Evolutionary conservation across 2,329 filamentous ascomycete species (phyloP).

Genomic region (Metarhizium sp.): DNA sequence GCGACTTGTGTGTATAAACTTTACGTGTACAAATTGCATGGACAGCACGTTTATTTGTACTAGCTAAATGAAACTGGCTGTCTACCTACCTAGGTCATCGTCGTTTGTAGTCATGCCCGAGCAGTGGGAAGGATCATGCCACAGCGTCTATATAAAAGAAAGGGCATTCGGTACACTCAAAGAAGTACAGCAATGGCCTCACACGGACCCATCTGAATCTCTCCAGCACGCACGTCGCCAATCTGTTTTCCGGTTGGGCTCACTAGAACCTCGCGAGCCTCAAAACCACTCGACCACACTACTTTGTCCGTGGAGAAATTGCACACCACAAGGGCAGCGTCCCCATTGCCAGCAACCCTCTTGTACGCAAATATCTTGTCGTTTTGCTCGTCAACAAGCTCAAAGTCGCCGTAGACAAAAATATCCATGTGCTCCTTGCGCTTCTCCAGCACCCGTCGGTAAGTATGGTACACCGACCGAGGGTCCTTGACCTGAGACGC

Average conservation of each 20-base stretch:
- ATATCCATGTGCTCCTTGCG: conserved; percentile 53
- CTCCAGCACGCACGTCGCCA: conserved; percentile 15
- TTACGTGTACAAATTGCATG: background rate
- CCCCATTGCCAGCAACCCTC: conserved; percentile 20
- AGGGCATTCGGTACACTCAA: conserved; percentile 1
- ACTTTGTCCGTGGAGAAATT: conserved; percentile 27
- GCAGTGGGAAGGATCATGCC: no score
- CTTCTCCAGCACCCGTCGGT: conserved; percentile 46
- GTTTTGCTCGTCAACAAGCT: conserved; percentile 26
- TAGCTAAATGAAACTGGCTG: background rate
- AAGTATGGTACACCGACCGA: conserved; percentile 50
- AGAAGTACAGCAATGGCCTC: conserved; percentile 27
- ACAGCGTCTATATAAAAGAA: no score
- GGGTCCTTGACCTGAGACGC: conserved; percentile 37
- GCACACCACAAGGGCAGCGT: conserved; percentile 25
- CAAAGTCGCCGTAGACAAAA: conserved; percentile 55
- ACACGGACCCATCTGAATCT: conserved; percentile 24
- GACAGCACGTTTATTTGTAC: background rate
- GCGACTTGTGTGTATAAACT: background rate
- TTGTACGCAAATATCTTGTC: conserved; percentile 29
- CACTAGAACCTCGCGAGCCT: conserved; percentile 23
- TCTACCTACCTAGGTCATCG: background rate
- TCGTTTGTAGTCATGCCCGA: no score
- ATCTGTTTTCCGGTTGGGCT: conserved; percentile 21
- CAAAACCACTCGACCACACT: conserved; percentile 18